A percentile compares a stretch with the other conserved stretches of the same genome.
These are phyloP conservation scores for Aphanoascus verrucosus DNA, from an alignment of 2,329 filamentous ascomycete genomes.

Conservation along the genomic window DNA sequence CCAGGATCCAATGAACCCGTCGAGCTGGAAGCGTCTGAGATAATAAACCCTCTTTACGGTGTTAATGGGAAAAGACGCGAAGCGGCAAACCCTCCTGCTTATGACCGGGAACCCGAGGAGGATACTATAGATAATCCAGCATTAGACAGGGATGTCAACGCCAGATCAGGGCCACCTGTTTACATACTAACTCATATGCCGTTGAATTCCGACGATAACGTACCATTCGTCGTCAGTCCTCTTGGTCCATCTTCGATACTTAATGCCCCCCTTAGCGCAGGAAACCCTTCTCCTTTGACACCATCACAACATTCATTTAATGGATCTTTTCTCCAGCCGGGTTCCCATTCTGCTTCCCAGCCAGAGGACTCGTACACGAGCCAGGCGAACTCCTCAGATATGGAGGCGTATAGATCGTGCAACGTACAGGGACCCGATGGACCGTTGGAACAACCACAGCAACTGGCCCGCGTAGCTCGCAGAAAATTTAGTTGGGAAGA, in stretches of 20 bases:
- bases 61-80: slow-evolving; percentile 1
- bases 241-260: slow-evolving; percentile 4
- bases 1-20: slow-evolving; percentile 2
- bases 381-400: not conserved
- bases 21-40: slow-evolving; percentile 12
- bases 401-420: not conserved
- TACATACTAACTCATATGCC: not conserved
- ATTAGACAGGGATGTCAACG: not conserved
- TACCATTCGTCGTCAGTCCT: slow-evolving; percentile 11
- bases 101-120: not conserved
- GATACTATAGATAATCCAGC: not conserved
- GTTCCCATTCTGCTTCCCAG: not conserved
- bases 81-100: not conserved
- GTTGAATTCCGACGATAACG: not conserved
- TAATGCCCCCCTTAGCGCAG: slow-evolving; percentile 3
- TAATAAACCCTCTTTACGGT: slow-evolving; percentile 3
- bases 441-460: not conserved
- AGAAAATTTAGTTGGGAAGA: slow-evolving; percentile 16
- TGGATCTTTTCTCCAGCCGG: not conserved
- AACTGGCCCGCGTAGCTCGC: not conserved
- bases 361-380: not conserved
- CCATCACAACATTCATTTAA: slow-evolving; percentile 6
- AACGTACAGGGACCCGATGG: not conserved
- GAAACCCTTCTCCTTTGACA: slow-evolving; percentile 11
- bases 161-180: not conserved